These are phyloP conservation scores for Yamadazyma buinensis DNA, from an alignment of 1,139 yeast genomes.

Conservation along the genomic window DNA sequence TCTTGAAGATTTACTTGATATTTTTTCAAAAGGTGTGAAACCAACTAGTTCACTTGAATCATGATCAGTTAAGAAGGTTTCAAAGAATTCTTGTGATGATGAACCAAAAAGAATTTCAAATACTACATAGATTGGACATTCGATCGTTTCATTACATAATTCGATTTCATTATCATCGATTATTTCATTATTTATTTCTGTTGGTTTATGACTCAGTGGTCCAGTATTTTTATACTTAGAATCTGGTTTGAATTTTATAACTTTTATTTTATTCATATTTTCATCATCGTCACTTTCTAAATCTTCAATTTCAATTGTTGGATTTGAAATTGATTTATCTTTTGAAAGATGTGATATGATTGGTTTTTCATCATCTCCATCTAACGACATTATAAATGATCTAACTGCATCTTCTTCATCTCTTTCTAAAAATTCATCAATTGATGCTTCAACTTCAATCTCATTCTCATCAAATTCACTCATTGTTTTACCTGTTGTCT, in stretches of 20 bases:
- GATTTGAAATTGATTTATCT: not conserved
- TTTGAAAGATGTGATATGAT: not conserved
- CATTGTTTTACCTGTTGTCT: conserved; percentile 23
- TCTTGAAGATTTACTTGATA: conserved; percentile 25
- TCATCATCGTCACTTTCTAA: conserved; percentile 14
- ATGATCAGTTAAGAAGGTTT: conserved; percentile 36
- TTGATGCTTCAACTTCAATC: not conserved
- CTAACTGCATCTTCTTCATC: conserved; percentile 15
- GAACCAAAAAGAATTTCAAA: conserved; percentile 48
- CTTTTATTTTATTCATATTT: conserved; percentile 12
- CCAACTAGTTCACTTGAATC: conserved; percentile 47
- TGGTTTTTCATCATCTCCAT: conserved; percentile 22
- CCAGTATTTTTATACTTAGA: conserved; percentile 32
- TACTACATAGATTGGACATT: conserved; percentile 49
- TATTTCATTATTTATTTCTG: conserved; percentile 18
- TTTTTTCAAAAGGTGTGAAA: conserved; percentile 30
- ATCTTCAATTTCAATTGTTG: conserved; percentile 10
- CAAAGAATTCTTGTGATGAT: conserved; percentile 36
- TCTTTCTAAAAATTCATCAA: conserved; percentile 7
- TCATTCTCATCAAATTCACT: conserved; percentile 6
- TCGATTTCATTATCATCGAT: conserved; percentile 28
- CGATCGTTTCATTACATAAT: conserved; percentile 28
- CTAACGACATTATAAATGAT: conserved; percentile 33
- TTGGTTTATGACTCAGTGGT: conserved; percentile 36
- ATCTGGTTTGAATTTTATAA: conserved; percentile 28